phyloP scores from a whole-genome alignment of 176 grass and related monocot genomes.

The Hordeum vulgare region DNA sequence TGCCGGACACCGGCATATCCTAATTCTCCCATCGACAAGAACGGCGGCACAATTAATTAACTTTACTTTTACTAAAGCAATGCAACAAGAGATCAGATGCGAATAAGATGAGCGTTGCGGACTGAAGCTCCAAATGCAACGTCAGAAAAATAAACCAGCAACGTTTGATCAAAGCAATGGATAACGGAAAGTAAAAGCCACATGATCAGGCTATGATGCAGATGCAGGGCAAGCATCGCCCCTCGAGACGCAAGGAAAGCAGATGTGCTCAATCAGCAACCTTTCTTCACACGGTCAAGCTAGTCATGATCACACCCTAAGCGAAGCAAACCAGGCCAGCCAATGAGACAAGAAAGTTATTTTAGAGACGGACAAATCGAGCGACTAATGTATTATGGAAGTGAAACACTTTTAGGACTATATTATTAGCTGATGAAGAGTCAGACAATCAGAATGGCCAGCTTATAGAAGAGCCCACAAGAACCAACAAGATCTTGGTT shows the following conservation, averaged over 20 bases:
- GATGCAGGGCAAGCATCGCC: neutral
- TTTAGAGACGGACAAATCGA: neutral
- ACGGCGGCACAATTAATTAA: neutral
- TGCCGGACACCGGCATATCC: neutral
- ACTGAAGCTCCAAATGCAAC: neutral
- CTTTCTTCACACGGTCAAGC: neutral
- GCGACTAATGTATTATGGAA: neutral
- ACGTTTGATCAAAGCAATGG: neutral
- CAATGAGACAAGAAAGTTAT: neutral
- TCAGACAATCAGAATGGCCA: neutral
- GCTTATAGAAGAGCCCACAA: neutral
- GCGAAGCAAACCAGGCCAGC: neutral
- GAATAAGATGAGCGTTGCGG: no score
- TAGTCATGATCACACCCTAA: neutral
- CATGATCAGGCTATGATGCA: neutral
- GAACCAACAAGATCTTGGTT: no score
- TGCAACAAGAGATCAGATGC: no score
- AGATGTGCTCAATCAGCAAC: neutral
- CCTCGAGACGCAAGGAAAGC: conserved; percentile 20
- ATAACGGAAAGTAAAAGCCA: neutral
- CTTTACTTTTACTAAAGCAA: neutral
- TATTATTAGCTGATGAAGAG: neutral
- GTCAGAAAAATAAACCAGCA: neutral
- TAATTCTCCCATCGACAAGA: neutral
- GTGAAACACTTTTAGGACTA: neutral